Evolutionary conservation across 2,329 filamentous ascomycete genomes (phyloP), one percentile per base, ranked within the genome.

Genomic region (Botrytis elliptica): DNA sequence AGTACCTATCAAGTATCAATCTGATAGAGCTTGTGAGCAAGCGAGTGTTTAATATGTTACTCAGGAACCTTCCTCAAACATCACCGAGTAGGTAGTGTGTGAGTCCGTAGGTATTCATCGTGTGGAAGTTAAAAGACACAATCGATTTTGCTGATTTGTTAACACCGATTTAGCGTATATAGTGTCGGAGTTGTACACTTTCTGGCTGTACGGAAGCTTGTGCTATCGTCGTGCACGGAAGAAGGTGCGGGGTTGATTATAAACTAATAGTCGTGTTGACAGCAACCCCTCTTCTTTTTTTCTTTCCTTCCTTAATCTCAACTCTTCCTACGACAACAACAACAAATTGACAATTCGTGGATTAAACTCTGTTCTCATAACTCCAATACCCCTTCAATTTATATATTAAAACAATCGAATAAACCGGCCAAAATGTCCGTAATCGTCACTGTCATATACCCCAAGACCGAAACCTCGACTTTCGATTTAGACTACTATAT

Each of bases 391-490:
- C 2, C 9, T 49, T 6, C 44, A 18, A 29, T 7, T 22, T 5
- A 2, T 3, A 18, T 36, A 3, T 4, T 2, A 25, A 16, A 18
- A 29, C 5, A n/a, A 42, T 25, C 42, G 16, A 20, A 25, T 1
- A 46, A 49, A 10, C 36, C 59, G 20, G 20, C 36, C 69, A 71
- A 52, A 42, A 71, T 71, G 70, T 25, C 70, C 36, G 9, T 66
- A 29, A 59, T 72, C 49, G 14, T 72, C 49, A 67, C 40, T 46
- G 40, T 72, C n/a, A n/a, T 72, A 8, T 72, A 68, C 20, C 63
- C 63, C 29, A 72, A 72, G 38, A 68, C 70, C 29, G 62, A 44
- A 59, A 68, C 49, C 22, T 72, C 70, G 9, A 72, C 70, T 44
- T 72, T 72, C 63, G 63, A 72, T 16, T 36, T 68, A 22, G 49